A percentile compares a stretch with the other conserved stretches of the same genome.
phyloP scores from a whole-genome alignment of 2,329 filamentous ascomycete genomes.

The Herpotrichia juniperi region DNA sequence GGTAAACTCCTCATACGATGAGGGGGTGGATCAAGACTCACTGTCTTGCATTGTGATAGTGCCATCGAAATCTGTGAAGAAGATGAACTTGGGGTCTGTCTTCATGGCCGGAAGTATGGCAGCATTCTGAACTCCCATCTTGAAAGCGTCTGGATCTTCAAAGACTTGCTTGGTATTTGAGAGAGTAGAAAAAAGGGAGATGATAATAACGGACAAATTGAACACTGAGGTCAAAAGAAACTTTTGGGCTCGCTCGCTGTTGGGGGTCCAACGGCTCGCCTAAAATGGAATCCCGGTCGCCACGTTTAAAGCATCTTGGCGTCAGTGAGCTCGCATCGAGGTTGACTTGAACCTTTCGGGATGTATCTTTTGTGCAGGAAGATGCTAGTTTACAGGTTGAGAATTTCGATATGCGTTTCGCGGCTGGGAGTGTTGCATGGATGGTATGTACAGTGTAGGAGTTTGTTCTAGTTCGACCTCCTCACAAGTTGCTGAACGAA shows the following conservation, averaged over 20 bases:
- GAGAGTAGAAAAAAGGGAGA: slow-evolving; percentile 6
- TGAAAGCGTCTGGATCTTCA: slow-evolving; percentile 7
- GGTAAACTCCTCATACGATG: background rate
- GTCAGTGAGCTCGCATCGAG: too few species aligned
- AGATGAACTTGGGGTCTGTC: slow-evolving; percentile 83
- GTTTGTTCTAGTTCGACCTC: too few species aligned
- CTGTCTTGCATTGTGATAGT: slow-evolving; percentile 82
- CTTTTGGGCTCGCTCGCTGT: slow-evolving; percentile 11
- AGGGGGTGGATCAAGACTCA: slow-evolving; percentile 42
- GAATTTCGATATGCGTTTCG: too few species aligned
- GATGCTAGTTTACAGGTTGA: too few species aligned
- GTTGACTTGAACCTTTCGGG: background rate
- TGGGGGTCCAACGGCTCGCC: slow-evolving; percentile 15
- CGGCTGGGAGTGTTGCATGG: too few species aligned
- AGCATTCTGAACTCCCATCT: slow-evolving; percentile 42
- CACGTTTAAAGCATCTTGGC: background rate
- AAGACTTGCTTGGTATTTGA: background rate
- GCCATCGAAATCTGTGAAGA: slow-evolving; percentile 99
- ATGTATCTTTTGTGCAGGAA: too few species aligned
- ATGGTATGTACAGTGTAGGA: too few species aligned
- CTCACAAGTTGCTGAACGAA: too few species aligned
- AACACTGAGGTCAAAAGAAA: slow-evolving; percentile 10
- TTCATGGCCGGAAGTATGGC: slow-evolving; percentile 54
- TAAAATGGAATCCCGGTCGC: slow-evolving; percentile 29
- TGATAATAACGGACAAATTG: background rate